Percentiles rank a stretch among this genome's conserved stretches.
Conservation (phyloP, 1,139 yeast genomes). For the Petasospora rhodanensis region DNA sequence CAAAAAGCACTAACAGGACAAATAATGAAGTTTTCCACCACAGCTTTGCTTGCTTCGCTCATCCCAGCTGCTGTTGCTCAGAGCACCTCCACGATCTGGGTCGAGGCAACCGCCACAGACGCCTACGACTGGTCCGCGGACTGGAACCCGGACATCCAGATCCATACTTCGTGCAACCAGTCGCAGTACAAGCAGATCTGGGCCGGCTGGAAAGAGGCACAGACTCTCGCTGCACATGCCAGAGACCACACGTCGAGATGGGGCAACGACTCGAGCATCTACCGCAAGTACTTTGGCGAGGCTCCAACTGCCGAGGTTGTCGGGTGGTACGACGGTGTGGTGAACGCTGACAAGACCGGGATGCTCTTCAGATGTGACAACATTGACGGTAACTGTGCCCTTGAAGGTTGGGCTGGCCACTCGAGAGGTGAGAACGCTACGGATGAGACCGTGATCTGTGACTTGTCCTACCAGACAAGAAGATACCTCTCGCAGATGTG, state of each 20-base stretch:
- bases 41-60: neutral
- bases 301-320: constrained; percentile 32
- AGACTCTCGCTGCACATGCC: constrained; percentile 26
- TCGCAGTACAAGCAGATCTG: constrained; percentile 16
- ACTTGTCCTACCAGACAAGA: constrained; percentile 27
- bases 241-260: constrained; percentile 26
- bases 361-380: constrained; percentile 35
- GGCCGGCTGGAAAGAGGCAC: constrained; percentile 23
- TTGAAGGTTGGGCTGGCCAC: constrained; percentile 35
- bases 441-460: constrained; percentile 34
- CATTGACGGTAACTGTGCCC: constrained; percentile 32
- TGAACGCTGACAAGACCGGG: constrained; percentile 30
- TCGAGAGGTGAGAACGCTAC: constrained; percentile 33
- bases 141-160: constrained; percentile 21
- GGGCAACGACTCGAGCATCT: constrained; percentile 27
- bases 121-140: constrained; percentile 14
- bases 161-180: constrained; percentile 19
- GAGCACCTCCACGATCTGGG: constrained; percentile 10
- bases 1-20: too few relatives aligned
- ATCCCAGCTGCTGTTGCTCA: constrained; percentile 3
- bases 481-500: constrained; percentile 26
- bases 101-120: constrained; percentile 10
- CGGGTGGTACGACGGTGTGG: constrained; percentile 31
- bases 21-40: too few relatives aligned
- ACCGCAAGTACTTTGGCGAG: constrained; percentile 31